Base-by-base conservation (phyloP, 2,329 filamentous ascomycete genomes). In the Coleophoma crateriformis region DNA sequence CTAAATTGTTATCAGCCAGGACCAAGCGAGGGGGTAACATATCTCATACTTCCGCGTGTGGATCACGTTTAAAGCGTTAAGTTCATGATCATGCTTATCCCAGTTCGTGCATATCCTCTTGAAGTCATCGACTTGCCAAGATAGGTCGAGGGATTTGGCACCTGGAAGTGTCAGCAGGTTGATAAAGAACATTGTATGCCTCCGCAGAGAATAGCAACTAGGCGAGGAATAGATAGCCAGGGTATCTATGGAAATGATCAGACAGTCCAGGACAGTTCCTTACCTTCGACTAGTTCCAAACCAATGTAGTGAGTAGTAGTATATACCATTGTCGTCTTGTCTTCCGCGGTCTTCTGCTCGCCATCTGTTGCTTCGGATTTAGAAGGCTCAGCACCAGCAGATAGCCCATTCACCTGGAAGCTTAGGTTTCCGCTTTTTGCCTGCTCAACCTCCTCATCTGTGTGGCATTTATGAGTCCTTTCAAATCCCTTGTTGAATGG, bases 261-360 rank as follows among this genome's bases (percentile, higher is more conserved):
- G 27, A 27, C 27, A 27, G 27, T 27, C 27, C 5, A 27, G 27
- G 8, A 27, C 27, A 27, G 27, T 10, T 27, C 8, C 80, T 65
- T 77, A 90, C 88, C 85, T 73, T 85, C 79, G 35, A 78, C 77
- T 49, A 96, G 71, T 60, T 92, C 87, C 44, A 97, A 76, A 34
- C 94, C 94, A 63, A 99, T 90, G 65, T 97, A 99, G 67, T 91
- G 92, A 1, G 91, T 96, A 20, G 90, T 90, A 0, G 92, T 97
- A 65, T 88, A 95, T 27, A 97, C 72, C 49, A 61, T 61, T 12
- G 60, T 62, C 15, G 53, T 46, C 38, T 60, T 58, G 33, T 64
- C 63, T 48, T 58, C 53, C 19, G 64, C 60, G n/a, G 59, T 38
- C 33, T 70, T 68, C 52, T 71, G 68, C 22, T 71, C 66, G 27